phyloP scores from a whole-genome alignment of 768 basidiomycete genomes.

The Panaeolus papilionaceus region DNA sequence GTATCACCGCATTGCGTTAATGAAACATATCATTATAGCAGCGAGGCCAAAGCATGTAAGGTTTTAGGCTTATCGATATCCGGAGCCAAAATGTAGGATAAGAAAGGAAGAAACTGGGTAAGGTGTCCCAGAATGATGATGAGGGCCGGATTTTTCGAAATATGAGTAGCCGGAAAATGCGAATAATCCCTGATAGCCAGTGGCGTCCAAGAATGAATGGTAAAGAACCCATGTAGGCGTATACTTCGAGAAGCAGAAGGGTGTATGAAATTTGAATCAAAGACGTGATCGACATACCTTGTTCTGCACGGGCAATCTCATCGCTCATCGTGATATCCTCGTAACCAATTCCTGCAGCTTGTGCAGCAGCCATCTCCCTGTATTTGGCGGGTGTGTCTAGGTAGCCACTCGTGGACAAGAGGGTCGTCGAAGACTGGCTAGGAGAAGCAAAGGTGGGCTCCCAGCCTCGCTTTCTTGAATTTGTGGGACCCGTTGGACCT shows the following conservation, averaged over 20 bases:
- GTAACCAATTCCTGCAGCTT: slow-evolving; percentile 40
- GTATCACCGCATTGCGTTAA: slow-evolving; percentile 14
- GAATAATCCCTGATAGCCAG: not conserved
- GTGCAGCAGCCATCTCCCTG: slow-evolving; percentile 49
- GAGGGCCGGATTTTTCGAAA: not conserved
- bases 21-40: slow-evolving; percentile 7
- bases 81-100: not conserved
- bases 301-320: slow-evolving; percentile 32
- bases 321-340: slow-evolving; percentile 34
- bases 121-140: not conserved
- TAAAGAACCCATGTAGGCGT: slow-evolving; percentile 10
- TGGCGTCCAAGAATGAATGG: not conserved
- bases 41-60: slow-evolving; percentile 7
- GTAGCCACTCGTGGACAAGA: slow-evolving; percentile 65
- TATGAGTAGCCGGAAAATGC: not conserved
- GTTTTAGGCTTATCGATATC: slow-evolving; percentile 4
- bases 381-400: slow-evolving; percentile 75
- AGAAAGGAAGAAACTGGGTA: slow-evolving; percentile 6
- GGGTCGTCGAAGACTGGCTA: slow-evolving; percentile 56
- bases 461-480: slow-evolving; percentile 75
- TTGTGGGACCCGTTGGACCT: slow-evolving; percentile 45
- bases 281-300: slow-evolving; percentile 30
- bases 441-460: slow-evolving; percentile 65
- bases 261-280: slow-evolving; percentile 13
- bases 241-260: slow-evolving; percentile 12